Conservation (phyloP, 2,329 filamentous ascomycete genomes). For the Alternaria metachromatica region DNA sequence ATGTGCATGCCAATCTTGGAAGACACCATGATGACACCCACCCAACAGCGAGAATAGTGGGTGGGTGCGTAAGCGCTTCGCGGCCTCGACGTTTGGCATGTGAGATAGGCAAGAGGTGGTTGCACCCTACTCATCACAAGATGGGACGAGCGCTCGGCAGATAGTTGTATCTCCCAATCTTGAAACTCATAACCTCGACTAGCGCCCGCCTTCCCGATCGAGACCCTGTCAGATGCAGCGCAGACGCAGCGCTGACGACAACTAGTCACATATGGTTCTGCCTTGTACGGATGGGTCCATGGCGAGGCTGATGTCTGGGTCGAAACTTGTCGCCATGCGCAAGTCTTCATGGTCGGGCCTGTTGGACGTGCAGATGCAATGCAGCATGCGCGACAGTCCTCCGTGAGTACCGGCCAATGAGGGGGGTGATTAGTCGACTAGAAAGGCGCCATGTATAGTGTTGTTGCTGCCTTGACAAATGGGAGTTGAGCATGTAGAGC, state of each 20-base stretch:
- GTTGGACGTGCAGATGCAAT: conserved; percentile 18
- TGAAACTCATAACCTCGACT: background rate
- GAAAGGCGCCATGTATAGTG: conserved; percentile 19
- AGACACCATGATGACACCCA: background rate
- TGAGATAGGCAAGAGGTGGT: background rate
- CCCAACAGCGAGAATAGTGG: background rate
- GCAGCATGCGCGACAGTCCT: conserved; percentile 23
- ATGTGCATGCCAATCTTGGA: background rate
- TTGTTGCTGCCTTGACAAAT: conserved; percentile 20
- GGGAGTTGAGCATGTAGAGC: background rate
- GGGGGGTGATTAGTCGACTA: conserved; percentile 13
- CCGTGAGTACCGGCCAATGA: conserved; percentile 22
- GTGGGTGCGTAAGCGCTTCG: background rate
- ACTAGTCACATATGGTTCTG: conserved; percentile 27
- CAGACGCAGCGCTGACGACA: conserved; percentile 31
- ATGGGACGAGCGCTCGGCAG: background rate
- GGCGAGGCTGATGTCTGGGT: conserved; percentile 20
- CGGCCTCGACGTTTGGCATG: background rate
- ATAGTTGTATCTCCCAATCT: background rate
- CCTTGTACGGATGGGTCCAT: conserved; percentile 24
- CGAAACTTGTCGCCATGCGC: conserved; percentile 15
- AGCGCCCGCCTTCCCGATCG: conserved; percentile 1
- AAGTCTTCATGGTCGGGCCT: conserved; percentile 19
- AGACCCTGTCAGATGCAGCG: conserved; percentile 12
- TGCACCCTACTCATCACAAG: background rate